phyloP scores from a whole-genome alignment of 345 rosid genomes.

The Fremontodendron californicum region DNA sequence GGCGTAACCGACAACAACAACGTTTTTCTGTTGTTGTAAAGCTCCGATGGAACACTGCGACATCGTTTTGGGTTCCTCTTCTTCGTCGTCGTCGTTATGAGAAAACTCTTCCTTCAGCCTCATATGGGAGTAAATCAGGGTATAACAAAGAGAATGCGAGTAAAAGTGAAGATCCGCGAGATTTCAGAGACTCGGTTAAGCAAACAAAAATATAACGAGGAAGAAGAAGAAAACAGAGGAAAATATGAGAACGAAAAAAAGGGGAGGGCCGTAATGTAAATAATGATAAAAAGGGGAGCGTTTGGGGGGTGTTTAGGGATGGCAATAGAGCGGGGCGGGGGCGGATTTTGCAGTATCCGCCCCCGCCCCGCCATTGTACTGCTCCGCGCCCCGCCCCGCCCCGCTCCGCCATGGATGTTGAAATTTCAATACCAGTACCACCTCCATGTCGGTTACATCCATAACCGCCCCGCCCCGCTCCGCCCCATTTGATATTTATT shows the following conservation, averaged over 20 bases:
- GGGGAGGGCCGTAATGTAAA: too few species aligned
- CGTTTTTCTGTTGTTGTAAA: constrained; percentile 31
- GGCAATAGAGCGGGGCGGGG: too few species aligned
- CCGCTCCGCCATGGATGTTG: too few species aligned
- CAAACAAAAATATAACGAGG: neutral
- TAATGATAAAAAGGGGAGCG: too few species aligned
- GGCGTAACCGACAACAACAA: constrained; percentile 70
- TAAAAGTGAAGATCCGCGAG: neutral
- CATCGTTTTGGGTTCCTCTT: constrained; percentile 9
- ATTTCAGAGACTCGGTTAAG: neutral
- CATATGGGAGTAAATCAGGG: constrained; percentile 16
- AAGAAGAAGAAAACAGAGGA: neutral
- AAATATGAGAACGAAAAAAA: neutral
- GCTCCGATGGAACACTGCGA: constrained; percentile 17
- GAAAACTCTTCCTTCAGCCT: constrained; percentile 37
- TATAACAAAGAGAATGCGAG: neutral
- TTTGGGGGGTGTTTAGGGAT: too few species aligned
- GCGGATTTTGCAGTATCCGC: too few species aligned
- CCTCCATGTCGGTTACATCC: too few species aligned
- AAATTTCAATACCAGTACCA: too few species aligned
- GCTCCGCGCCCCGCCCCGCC: too few species aligned
- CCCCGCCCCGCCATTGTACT: too few species aligned
- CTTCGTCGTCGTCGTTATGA: constrained; percentile 9
- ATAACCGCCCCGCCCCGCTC: too few species aligned
- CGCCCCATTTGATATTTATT: too few species aligned